Percentiles rank a stretch among this genome's conserved stretches.
These are phyloP conservation scores for Fragaria vesca DNA, from an alignment of 306 rosid genomes.

Conservation along the genomic window DNA sequence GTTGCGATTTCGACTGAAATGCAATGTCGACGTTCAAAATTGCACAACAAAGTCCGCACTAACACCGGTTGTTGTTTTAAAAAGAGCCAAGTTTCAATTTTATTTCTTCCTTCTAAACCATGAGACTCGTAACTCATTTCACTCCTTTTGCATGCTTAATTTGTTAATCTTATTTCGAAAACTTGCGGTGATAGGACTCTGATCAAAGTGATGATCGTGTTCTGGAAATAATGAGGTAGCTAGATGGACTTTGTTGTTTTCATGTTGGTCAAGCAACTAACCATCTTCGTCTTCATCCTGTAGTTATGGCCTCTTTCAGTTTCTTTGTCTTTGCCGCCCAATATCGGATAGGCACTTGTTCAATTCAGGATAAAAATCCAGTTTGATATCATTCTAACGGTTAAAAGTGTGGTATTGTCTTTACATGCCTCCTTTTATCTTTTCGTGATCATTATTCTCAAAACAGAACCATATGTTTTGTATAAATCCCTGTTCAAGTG, in stretches of 20 bases:
- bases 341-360: background rate
- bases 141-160: background rate
- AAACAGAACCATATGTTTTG: background rate
- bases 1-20: background rate
- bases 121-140: background rate
- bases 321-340: background rate
- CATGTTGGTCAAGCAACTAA: background rate
- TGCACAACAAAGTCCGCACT: background rate
- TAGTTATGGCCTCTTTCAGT: background rate
- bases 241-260: background rate
- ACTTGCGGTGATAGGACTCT: background rate
- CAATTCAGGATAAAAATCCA: background rate
- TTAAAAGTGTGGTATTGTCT: slow-evolving; percentile 42
- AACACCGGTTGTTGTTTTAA: background rate
- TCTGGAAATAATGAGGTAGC: background rate
- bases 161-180: background rate
- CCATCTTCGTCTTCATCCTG: background rate
- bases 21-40: background rate
- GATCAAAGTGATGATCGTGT: background rate
- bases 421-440: slow-evolving; percentile 23
- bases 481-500: background rate
- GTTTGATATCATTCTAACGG: background rate
- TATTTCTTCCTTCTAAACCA: background rate
- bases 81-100: background rate
- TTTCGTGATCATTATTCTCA: background rate